Base-by-base conservation (phyloP, 2,329 filamentous ascomycete genomes). In the Dichotomopilus funicola region DNA sequence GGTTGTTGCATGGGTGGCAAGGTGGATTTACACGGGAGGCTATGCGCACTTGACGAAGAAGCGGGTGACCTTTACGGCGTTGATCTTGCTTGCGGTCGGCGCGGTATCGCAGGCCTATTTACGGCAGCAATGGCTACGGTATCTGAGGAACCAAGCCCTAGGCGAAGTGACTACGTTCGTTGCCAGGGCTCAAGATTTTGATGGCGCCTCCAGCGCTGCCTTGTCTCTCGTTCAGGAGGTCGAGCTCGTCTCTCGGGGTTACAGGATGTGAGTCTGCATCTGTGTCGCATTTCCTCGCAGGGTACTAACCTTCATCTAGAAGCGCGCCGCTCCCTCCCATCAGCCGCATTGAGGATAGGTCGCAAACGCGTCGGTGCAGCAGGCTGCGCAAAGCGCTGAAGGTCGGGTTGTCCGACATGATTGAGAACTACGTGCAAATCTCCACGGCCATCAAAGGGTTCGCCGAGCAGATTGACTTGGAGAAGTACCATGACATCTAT, bases 401-500 rank as follows among this genome's bases (percentile, higher is more conserved):
- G 51, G 79, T 79, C 47, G 85, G 83, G 57, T 83, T 95, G 59
- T 79, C 79, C 41, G 81, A 86, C 11, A 80, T 88, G 51, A 82
- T 96, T 42, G 79, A 85, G 44, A 80, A 81, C 27, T 91, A 91
- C 65, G 82, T 85, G 52, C 82, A 88, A 62, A 84, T 87, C 10
- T 87, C 85, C 59, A 76, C 78, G 42, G 77, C 78, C 3, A 75
- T 97, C 19, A 86, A 86, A 66, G 81, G 80, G 0, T 83, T 95
- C 54, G 83, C 91, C 1, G 85, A 91, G 67, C 82, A 88, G 65
- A 81, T 87, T 49, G 89, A 96, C 65, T 74, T 99, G 44, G 90
- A 95, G 64, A 94, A 91, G 71, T 95, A 96, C 68, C 88, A 94
- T 65, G 92, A 97, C 66, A 87, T 92, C 58, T 91, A 92, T 67